Evolutionary conservation across 2,329 filamentous ascomycete species (phyloP).

Genomic region (Simplicillium sp.): DNA sequence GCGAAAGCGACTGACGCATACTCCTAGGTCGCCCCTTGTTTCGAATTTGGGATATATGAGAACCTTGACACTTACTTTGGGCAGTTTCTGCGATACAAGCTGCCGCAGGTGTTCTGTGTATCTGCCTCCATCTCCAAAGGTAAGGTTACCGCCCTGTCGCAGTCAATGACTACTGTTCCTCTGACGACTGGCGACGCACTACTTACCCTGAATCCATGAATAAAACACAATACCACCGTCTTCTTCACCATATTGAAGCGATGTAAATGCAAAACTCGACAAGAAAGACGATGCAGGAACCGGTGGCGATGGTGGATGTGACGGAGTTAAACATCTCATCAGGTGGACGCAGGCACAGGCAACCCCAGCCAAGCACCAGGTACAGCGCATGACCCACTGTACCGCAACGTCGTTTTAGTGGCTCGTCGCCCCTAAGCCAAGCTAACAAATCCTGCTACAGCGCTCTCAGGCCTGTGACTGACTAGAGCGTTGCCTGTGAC

Average conservation of each 20-base stretch:
- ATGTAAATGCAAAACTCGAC: neutral
- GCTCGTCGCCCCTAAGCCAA: no score
- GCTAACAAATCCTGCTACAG: no score
- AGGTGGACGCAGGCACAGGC: no score
- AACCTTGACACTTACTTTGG: constrained; percentile 56
- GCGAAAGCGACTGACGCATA: constrained; percentile 63
- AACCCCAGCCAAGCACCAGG: no score
- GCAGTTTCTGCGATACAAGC: constrained; percentile 55
- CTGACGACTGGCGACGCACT: neutral
- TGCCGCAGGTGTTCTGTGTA: constrained; percentile 66
- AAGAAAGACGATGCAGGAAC: no score
- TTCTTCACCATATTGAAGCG: constrained; percentile 42
- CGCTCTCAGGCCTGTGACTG: no score
- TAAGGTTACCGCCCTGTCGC: constrained; percentile 61
- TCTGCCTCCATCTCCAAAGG: constrained; percentile 55
- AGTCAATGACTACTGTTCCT: constrained; percentile 2
- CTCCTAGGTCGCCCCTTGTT: constrained; percentile 65
- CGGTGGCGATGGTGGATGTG: neutral
- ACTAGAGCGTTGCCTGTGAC: no score
- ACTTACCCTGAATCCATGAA: constrained; percentile 75
- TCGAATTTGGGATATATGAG: constrained; percentile 75
- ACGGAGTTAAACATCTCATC: no score
- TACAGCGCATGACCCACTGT: no score
- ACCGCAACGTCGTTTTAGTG: no score
- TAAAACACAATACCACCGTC: constrained; percentile 72